phyloP scores from a whole-genome alignment of 495 filamentous ascomycete species.

The Penicillium dipodomyicola region DNA sequence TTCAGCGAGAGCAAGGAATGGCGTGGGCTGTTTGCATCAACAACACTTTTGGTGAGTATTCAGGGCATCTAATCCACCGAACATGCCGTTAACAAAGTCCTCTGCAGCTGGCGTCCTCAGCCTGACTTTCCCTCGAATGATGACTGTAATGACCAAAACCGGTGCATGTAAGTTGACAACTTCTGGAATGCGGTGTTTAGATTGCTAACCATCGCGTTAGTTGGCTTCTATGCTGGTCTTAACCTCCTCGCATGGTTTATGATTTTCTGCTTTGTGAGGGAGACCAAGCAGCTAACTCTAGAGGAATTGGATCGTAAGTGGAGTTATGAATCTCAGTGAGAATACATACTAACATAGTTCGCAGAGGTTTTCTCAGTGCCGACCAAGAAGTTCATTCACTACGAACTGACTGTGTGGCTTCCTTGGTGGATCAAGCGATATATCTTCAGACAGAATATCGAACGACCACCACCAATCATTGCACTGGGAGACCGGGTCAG shows the following conservation, averaged over 20 bases:
- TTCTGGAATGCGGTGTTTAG: not conserved
- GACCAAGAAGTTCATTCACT: slow-evolving; percentile 37
- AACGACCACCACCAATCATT: slow-evolving; percentile 36
- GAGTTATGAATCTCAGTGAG: not conserved
- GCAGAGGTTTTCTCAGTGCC: slow-evolving; percentile 49
- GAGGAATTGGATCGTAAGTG: slow-evolving; percentile 39
- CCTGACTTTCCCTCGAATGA: slow-evolving; percentile 52
- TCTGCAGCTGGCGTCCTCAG: slow-evolving; percentile 40
- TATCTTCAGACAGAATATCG: slow-evolving; percentile 40
- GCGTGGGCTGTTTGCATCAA: slow-evolving; percentile 49
- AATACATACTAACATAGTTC: slow-evolving; percentile 14
- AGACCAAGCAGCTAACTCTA: slow-evolving; percentile 47
- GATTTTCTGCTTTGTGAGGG: slow-evolving; percentile 51
- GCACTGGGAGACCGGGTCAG: slow-evolving; percentile 24
- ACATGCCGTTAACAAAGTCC: slow-evolving; percentile 11
- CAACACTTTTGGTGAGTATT: slow-evolving; percentile 40
- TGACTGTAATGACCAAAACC: slow-evolving; percentile 44
- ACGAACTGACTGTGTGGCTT: slow-evolving; percentile 45
- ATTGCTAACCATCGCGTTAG: slow-evolving; percentile 11
- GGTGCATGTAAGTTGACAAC: slow-evolving; percentile 42
- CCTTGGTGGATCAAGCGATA: slow-evolving; percentile 45
- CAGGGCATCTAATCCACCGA: not conserved
- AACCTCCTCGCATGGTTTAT: slow-evolving; percentile 49
- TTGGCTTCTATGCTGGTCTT: slow-evolving; percentile 52
- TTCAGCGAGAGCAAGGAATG: slow-evolving; percentile 47